Conservation (phyloP, 2,329 filamentous ascomycete genomes). For the Colletotrichum paranaense region DNA sequence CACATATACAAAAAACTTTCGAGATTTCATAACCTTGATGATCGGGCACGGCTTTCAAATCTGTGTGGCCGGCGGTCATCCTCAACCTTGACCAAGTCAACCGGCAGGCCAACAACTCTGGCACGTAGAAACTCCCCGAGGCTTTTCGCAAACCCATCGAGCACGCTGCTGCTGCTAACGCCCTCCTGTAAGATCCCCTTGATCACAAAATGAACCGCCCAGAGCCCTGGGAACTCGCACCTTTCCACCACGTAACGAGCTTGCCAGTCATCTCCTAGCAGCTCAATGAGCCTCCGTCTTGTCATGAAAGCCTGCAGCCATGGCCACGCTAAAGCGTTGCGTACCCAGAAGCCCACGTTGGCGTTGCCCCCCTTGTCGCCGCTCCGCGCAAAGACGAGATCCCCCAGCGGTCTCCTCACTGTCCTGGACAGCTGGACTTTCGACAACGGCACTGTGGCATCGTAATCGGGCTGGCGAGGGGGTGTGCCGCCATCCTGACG, state of each 20-base stretch:
- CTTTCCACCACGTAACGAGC: constrained; percentile 53
- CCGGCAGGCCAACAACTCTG: constrained; percentile 43
- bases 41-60: not conserved
- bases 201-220: constrained; percentile 58
- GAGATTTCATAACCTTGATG: not conserved
- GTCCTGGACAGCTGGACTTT: constrained; percentile 10
- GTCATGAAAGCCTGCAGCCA: constrained; percentile 55
- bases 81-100: constrained; percentile 39
- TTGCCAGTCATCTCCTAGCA: constrained; percentile 57
- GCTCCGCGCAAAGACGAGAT: constrained; percentile 44
- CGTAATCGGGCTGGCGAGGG: constrained; percentile 12
- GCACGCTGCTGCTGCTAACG: constrained; percentile 57
- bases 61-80: constrained; percentile 23
- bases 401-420: constrained; percentile 42
- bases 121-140: constrained; percentile 60
- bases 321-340: constrained; percentile 50
- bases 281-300: constrained; percentile 45
- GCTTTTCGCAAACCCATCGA: constrained; percentile 64
- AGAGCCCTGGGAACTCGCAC: constrained; percentile 56
- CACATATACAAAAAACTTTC: not conserved
- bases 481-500: not conserved
- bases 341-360: constrained; percentile 49
- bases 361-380: constrained; percentile 49
- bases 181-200: constrained; percentile 56
- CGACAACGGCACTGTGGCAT: not conserved